Base-by-base conservation (phyloP, 2,329 filamentous ascomycete genomes). In the Ceratocystis destructans region DNA sequence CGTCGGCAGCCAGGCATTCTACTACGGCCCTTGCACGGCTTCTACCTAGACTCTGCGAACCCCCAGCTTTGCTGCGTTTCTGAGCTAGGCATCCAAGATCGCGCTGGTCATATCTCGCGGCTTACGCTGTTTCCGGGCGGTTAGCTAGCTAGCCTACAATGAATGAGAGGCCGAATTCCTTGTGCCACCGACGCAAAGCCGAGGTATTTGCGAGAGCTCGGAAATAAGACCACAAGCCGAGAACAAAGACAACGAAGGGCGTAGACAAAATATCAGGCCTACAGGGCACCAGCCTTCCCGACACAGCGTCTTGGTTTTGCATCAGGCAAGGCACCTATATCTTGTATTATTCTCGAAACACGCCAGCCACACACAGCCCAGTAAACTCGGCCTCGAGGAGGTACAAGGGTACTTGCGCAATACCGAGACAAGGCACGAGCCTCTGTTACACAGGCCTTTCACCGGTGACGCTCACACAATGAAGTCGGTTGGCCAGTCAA, bases 161-260 rank as follows among this genome's bases (percentile, higher is more conserved):
- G 37, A 41, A 41, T 59, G 55, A 59, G 66, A 67, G 44, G 12
- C 66, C 62, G 66, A 64, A 67, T 65, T 25, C 66, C 63, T 41
- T 62, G 64, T 63, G 50, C 45, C 57, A 17, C 66, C 66, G 66
- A 67, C 41, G 22, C 25, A 67, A 67, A 25, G 53, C 66, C 66
- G 66, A 67, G 46, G 64, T 62, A 55, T 67, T 62, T 57, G 66
- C 62, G 66, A 67, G 48, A 5, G 46, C 25, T 45, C 55, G 50
- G 55, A 62, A 67, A 48, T 31, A 57, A 41, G 15, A 53, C 22
- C 15, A 41, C 33, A 45, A 33, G 6, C 12, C 17, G 31, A 37
- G 20, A 25, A 31, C 22, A 46, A 64, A 5, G 31, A 64, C n/a
- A 53, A 37, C 8, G 45, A 22, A 15, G 15, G 37, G 12, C 10